Evolutionary conservation across 352 stramenopile genomes (phyloP).

Genomic region (Phytophthora pseudosyringae): DNA sequence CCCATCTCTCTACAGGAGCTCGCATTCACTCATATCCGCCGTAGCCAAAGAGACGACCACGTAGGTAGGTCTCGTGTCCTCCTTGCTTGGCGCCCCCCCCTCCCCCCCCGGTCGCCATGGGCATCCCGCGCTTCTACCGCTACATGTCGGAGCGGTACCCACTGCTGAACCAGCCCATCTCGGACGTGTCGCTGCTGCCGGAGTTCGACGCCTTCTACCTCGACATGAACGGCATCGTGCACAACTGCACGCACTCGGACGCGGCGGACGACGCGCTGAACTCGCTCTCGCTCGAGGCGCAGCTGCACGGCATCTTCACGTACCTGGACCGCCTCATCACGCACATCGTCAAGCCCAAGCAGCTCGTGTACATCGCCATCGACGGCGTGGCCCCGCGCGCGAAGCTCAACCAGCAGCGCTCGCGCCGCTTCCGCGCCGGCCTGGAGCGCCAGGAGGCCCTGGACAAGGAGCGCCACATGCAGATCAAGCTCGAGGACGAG

Average conservation of each 20-base stretch:
- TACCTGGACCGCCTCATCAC: conserved; percentile 97
- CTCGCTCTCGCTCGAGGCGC: conserved; percentile 92
- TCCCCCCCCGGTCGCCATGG: conserved; percentile 56
- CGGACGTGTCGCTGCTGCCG: conserved; percentile 96
- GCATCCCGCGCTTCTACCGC: conserved; percentile 94
- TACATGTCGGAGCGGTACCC: conserved; percentile 97
- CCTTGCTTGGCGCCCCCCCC: no score
- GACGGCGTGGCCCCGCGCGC: conserved; percentile 98
- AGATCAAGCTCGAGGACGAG: conserved; percentile 80
- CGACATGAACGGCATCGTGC: conserved; percentile 99
- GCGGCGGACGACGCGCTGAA: conserved; percentile 90
- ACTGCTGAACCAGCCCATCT: conserved; percentile 98
- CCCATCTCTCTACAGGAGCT: no score
- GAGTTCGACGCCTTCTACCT: conserved; percentile 99
- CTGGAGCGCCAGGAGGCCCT: conserved; percentile 78
- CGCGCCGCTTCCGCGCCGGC: conserved; percentile 92
- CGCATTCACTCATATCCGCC: no score
- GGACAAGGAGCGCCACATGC: conserved; percentile 70
- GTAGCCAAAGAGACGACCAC: conserved; percentile 17
- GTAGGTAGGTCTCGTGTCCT: no score
- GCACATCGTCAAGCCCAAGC: conserved; percentile 96
- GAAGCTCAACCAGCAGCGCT: conserved; percentile 99
- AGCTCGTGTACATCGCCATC: conserved; percentile 98
- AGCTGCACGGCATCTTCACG: conserved; percentile 93
- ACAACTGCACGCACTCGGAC: conserved; percentile 99